phyloP scores from a whole-genome alignment of 2,329 filamentous ascomycete species.

The Eutypa lata region DNA sequence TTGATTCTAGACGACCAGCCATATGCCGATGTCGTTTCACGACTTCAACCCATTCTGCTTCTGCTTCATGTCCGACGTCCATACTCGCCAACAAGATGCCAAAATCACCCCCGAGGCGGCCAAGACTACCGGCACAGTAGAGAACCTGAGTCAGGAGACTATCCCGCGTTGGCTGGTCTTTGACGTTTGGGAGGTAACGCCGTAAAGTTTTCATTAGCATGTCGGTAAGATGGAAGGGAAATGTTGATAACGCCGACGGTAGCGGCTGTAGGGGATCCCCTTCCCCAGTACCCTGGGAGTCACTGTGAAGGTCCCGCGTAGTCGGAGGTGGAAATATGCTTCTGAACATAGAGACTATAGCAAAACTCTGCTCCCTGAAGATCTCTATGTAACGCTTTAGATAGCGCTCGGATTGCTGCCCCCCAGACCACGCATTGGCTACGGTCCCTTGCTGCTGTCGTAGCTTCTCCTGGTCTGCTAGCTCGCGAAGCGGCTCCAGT shows the following conservation, averaged over 20 bases:
- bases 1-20: conserved; percentile 72
- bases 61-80: conserved; percentile 40
- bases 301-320: conserved; percentile 4
- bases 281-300: conserved; percentile 11
- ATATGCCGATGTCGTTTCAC: conserved; percentile 84
- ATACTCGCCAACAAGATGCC: conserved; percentile 76
- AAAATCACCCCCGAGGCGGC: conserved; percentile 88
- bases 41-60: conserved; percentile 80
- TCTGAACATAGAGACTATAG: conserved; percentile 89
- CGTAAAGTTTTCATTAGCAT: conserved; percentile 75
- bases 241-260: conserved; percentile 76
- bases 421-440: conserved; percentile 57
- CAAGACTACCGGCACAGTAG: conserved; percentile 89
- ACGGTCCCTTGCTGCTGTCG: conserved; percentile 41
- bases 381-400: conserved; percentile 96
- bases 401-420: conserved; percentile 91
- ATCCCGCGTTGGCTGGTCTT: conserved; percentile 76
- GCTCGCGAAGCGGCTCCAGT: conserved; percentile 76
- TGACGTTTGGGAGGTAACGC: conserved; percentile 75
- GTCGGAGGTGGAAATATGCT: conserved; percentile 68
- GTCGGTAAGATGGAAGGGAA: conserved; percentile 78
- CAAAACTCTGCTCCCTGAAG: conserved; percentile 95
- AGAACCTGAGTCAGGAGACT: conserved; percentile 88
- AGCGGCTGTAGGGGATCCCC: conserved; percentile 53
- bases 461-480: conserved; percentile 80